Evolutionary conservation across 2,329 filamentous ascomycete genomes (phyloP), one percentile per base, ranked within the genome.

Genomic region (Cladosporium sp.): DNA sequence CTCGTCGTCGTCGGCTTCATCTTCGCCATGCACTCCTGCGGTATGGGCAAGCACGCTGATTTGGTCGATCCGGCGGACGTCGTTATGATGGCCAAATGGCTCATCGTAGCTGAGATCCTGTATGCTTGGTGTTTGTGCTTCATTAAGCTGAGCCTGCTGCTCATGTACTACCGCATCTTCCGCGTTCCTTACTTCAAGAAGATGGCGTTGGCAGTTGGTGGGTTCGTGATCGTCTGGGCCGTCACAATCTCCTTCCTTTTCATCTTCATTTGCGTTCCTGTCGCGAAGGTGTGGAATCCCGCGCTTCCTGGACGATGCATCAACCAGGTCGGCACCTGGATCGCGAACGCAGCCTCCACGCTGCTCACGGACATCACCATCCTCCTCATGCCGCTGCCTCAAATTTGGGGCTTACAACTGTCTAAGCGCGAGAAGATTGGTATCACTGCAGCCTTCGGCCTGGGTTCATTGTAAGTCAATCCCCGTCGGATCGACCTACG

Each of bases 101-200:
- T 43, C 48, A 67, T 33, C 60, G 62, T 42, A 57, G 58, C 53
- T 66, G 71, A 53, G 57, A 60, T 41, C 13, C 32, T 68, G 45
- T 68, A 67, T 55, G 54, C 62, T 11, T 53, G 65, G 31, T 61
- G 63, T 13, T 62, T 70, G 49, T 64, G 65, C 45, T 67, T 68
- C 54, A 73, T 72, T 40, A 76, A 77, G 63, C 67, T 69, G 22
- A 75, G 73, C 1, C 74, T 77, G 46, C 61, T 77, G 13, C 62
- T 75, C 52, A 74, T 76, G 58, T 77, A 77, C 58, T 69, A 74
- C 22, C 73, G 72, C 43, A 69, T 77, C 44, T 75, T 77, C 59
- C 65, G 61, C 28, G 65, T 50, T 18, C 48, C 48, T 11, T 50
- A 50, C 40, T 64, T 5, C 65, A 57, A 10, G 57, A 57, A 40